Conservation (phyloP, 2,329 filamentous ascomycete genomes). For the Fusarium falciforme region DNA sequence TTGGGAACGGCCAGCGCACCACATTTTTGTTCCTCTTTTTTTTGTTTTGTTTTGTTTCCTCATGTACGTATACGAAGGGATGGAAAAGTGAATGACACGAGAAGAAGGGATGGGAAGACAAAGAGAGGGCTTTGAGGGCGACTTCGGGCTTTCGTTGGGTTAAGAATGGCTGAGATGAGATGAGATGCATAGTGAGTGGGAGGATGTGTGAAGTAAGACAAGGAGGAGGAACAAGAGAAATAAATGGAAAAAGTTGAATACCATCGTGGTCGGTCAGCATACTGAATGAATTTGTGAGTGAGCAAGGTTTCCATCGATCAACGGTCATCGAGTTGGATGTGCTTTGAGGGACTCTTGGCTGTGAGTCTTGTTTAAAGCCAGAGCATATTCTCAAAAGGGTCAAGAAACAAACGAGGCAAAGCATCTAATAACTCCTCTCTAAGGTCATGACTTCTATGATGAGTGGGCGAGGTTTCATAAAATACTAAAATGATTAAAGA, state of each 20-base stretch:
- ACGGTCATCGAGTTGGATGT: not conserved
- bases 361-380: not conserved
- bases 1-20: constrained; percentile 3
- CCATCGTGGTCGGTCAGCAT: not conserved
- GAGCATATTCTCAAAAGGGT: not conserved
- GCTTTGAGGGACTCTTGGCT: not conserved
- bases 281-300: not conserved
- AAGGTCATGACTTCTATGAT: not conserved
- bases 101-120: constrained; percentile 14
- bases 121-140: constrained; percentile 29
- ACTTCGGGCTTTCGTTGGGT: constrained; percentile 25
- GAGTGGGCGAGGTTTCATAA: not conserved
- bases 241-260: not conserved
- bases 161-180: not conserved
- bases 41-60: constrained; percentile 1
- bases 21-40: not conserved
- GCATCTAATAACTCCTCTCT: not conserved
- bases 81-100: constrained; percentile 7
- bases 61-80: constrained; percentile 33
- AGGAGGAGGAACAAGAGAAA: not conserved
- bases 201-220: not conserved
- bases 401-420: not conserved
- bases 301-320: not conserved
- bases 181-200: not conserved
- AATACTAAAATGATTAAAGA: not conserved